Percentiles rank a stretch among this genome's conserved stretches.
phyloP scores from a whole-genome alignment of 2,329 filamentous ascomycete genomes.

The Botryotinia convoluta region DNA sequence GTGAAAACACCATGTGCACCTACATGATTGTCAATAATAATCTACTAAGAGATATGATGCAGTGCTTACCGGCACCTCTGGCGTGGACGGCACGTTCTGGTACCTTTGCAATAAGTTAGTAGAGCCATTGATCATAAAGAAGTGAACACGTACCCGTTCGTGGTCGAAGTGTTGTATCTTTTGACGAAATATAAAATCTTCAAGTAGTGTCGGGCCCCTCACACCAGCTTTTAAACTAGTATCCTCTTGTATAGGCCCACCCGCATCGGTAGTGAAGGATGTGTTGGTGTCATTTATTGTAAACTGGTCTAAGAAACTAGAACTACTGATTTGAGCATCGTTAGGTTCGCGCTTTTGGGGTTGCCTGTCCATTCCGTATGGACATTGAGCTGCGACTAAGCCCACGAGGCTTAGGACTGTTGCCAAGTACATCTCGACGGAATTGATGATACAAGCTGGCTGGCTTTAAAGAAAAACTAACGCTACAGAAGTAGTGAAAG shows the following conservation, averaged over 20 bases:
- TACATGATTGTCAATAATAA: conserved; percentile 45
- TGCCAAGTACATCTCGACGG: not conserved
- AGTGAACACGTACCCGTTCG: conserved; percentile 54
- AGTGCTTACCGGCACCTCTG: conserved; percentile 43
- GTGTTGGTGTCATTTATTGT: conserved; percentile 52
- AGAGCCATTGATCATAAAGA: not conserved
- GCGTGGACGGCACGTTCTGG: conserved; percentile 65
- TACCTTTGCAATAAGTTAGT: conserved; percentile 40
- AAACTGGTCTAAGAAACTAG: conserved; percentile 41
- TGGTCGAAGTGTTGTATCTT: conserved; percentile 72
- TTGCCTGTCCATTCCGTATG: not conserved
- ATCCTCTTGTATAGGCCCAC: conserved; percentile 66
- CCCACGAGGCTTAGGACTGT: not conserved
- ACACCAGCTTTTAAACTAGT: conserved; percentile 64
- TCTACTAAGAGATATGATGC: not conserved
- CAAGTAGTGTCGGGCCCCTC: conserved; percentile 64
- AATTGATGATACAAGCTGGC: not conserved
- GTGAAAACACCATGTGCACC: conserved; percentile 68
- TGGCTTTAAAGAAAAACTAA: not conserved
- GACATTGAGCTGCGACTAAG: conserved; percentile 9
- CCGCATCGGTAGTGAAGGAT: conserved; percentile 64
- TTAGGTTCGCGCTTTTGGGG: not conserved
- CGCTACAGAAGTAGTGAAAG: not conserved
- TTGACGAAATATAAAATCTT: conserved; percentile 71
- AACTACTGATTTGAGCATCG: not conserved